Evolutionary conservation across 345 rosid species (phyloP).

Genomic region (Eucalyptus erythrocorys): DNA sequence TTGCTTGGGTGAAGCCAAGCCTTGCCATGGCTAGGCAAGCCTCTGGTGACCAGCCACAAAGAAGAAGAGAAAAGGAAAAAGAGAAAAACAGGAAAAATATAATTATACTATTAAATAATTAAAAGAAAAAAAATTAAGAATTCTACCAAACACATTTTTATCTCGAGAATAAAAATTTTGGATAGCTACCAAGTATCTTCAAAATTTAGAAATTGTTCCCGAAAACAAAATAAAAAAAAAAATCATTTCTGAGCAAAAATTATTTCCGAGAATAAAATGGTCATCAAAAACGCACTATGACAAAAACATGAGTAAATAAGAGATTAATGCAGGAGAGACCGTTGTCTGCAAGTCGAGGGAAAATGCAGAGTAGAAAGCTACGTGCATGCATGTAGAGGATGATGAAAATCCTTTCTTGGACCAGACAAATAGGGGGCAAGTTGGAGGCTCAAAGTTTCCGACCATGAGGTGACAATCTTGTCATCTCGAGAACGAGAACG

Average conservation of each 20-base stretch:
- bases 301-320: neutral
- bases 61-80: too few species aligned
- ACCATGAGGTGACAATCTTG: neutral
- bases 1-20: too few species aligned
- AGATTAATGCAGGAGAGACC: neutral
- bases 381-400: fast-evolving
- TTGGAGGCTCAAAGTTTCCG: neutral
- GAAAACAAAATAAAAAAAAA: too few species aligned
- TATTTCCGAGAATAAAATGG: fast-evolving
- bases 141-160: too few species aligned
- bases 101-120: too few species aligned
- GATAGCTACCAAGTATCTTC: fast-evolving
- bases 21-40: too few species aligned
- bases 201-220: too few species aligned
- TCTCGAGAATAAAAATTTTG: fast-evolving
- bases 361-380: neutral
- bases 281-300: too few species aligned
- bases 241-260: too few species aligned
- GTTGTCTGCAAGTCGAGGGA: neutral
- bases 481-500: neutral
- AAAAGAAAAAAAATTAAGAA: too few species aligned
- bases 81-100: too few species aligned
- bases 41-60: fast-evolving
- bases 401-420: neutral
- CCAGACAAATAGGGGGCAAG: neutral